A percentile compares a stretch with the other conserved stretches of the same genome.
Evolutionary conservation across 495 filamentous ascomycete species (phyloP).

Genomic region (Penicillium daleae): DNA sequence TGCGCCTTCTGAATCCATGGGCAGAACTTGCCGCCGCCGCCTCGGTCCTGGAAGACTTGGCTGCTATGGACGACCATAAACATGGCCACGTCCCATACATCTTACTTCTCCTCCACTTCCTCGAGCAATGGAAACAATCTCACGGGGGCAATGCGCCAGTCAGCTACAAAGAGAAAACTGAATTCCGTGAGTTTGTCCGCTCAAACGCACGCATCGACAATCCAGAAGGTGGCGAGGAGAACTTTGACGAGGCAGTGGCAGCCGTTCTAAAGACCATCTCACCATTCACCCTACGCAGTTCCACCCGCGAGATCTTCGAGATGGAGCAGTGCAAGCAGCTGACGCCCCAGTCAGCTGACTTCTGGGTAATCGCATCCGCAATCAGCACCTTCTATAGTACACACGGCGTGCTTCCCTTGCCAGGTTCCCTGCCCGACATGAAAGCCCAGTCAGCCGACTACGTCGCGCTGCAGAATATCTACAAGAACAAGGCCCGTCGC

Average conservation of each 20-base stretch:
- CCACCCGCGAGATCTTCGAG: constrained; percentile 77
- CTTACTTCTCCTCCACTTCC: constrained; percentile 80
- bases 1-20: constrained; percentile 88
- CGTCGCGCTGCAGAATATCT: constrained; percentile 88
- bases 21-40: constrained; percentile 68
- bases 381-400: constrained; percentile 72
- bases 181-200: constrained; percentile 72
- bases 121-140: constrained; percentile 77
- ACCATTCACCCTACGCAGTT: constrained; percentile 64
- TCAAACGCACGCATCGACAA: constrained; percentile 69
- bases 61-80: constrained; percentile 73
- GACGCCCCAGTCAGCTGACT: constrained; percentile 52
- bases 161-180: constrained; percentile 84
- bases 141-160: constrained; percentile 71
- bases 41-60: constrained; percentile 66
- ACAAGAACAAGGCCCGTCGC: constrained; percentile 83
- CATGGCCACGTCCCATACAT: constrained; percentile 95
- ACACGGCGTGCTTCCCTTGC: constrained; percentile 76
- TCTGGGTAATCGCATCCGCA: constrained; percentile 91
- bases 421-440: constrained; percentile 94
- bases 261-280: constrained; percentile 86
- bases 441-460: constrained; percentile 94
- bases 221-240: constrained; percentile 91
- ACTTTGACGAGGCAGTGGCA: constrained; percentile 89
- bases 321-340: constrained; percentile 60